Evolutionary conservation across 495 filamentous ascomycete genomes (phyloP), one percentile per base, ranked within the genome.

Genomic region (Daldinia grandis): DNA sequence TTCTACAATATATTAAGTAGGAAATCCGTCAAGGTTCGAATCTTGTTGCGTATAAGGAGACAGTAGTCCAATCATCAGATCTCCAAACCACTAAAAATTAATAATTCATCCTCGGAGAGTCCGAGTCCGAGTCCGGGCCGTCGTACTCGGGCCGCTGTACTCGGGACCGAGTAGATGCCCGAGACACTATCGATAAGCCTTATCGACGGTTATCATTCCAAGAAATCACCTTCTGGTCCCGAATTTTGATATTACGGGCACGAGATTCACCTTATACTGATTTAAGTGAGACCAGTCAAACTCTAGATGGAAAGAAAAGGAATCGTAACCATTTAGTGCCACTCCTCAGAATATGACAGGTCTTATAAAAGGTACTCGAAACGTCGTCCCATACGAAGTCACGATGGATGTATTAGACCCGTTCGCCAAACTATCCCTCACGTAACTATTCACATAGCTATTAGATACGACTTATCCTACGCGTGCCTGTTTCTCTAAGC

Each of bases 1-100:
- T 53, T 53, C 27, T 24, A n/a, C 27, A 53, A 53, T 53, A 30
- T 30, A 30, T n/a, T 28, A 53, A 50, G 44, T 50, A 40, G 44
- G 25, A 30, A n/a, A 53, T 9, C n/a, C 14, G 24, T 28, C 8
- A 53, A 12, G 25, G 19, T 4, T 51, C 14, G 25, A 28, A n/a
- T n/a, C 8, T 35, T 35, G 24, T 47, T 24, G 2, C 6, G 10
- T 24, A 19, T 24, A 17, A 44, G 40, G 0, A 44, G 17, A 3
- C n/a, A 44, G 5, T 10, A 44, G 7, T 19, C 8, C 12, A 19
- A 47, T 19, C 21, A 5, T 44, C 9, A 19, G 2, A 21, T 9
- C n/a, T 7, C 5, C 6, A 2, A 17, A 19, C n/a, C 9, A 44
- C 40, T 17, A 31, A 31, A 31, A 8, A 31, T 31, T 3, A 33